These are phyloP conservation scores for Euphorbia schlechtendalii DNA, from an alignment of 441 rosid species.

Conservation along the genomic window DNA sequence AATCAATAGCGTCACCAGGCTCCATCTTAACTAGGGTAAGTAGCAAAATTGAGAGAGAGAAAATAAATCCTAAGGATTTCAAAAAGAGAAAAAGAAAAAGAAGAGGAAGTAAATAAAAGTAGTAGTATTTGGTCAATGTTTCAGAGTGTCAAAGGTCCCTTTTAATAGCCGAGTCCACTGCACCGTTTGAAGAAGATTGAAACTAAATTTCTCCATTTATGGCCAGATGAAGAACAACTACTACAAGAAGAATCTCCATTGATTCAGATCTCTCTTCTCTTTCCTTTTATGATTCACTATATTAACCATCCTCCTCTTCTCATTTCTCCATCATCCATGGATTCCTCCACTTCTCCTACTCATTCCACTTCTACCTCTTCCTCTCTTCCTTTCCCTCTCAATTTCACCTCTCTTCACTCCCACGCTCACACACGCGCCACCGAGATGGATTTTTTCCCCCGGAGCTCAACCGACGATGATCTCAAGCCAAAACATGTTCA, in stretches of 20 bases:
- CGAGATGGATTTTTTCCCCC: slow-evolving; percentile 49
- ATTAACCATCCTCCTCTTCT: too few species aligned
- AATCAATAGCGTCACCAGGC: too few species aligned
- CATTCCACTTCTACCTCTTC: slow-evolving; percentile 34
- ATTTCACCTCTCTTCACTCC: slow-evolving; percentile 14
- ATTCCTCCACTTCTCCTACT: slow-evolving; percentile 17
- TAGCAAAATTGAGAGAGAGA: too few species aligned
- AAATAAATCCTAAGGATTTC: too few species aligned
- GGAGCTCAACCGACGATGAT: background rate
- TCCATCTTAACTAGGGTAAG: too few species aligned
- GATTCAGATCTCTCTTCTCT: slow-evolving; percentile 38
- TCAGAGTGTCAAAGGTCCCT: slow-evolving; percentile 31
- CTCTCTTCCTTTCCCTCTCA: slow-evolving; percentile 38
- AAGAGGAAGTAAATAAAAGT: background rate
- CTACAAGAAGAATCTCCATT: slow-evolving; percentile 31
- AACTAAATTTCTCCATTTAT: slow-evolving; percentile 28
- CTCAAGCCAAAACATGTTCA: slow-evolving; percentile 8
- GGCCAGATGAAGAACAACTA: slow-evolving; percentile 28
- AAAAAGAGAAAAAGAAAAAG: background rate
- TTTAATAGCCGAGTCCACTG: slow-evolving; percentile 65
- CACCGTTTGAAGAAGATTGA: slow-evolving; percentile 33
- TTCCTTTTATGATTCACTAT: slow-evolving; percentile 7
- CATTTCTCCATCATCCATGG: slow-evolving; percentile 14
- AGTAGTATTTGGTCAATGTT: slow-evolving; percentile 23
- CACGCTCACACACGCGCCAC: slow-evolving; percentile 19